phyloP scores from a whole-genome alignment of 1,284 basidiomycete species.

The Ceratobasidium sp. region DNA sequence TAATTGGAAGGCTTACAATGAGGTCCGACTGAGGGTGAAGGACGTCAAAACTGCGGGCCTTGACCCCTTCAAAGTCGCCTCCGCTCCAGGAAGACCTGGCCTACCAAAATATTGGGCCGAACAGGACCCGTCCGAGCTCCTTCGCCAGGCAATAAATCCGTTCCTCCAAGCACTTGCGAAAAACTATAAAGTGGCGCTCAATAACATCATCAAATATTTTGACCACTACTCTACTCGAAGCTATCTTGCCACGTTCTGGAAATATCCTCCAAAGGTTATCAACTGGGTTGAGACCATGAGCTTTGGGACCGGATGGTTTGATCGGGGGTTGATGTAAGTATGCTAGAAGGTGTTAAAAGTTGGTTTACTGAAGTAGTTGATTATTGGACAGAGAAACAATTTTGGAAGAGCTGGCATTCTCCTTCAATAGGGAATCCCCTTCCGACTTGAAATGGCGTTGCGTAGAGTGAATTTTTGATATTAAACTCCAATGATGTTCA shows the following conservation, averaged over 20 bases:
- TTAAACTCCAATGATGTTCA: neutral
- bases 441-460: slow-evolving; percentile 1
- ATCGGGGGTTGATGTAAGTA: slow-evolving; percentile 18
- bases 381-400: slow-evolving; percentile 8
- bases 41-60: neutral
- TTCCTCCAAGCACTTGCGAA: neutral
- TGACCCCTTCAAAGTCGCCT: neutral
- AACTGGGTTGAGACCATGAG: slow-evolving; percentile 17
- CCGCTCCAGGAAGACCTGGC: too few species aligned
- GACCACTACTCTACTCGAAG: slow-evolving; percentile 19
- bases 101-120: neutral
- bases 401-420: slow-evolving; percentile 13
- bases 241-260: neutral
- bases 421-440: neutral
- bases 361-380: neutral
- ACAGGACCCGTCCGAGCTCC: neutral
- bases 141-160: neutral
- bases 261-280: neutral
- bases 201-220: neutral
- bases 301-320: slow-evolving; percentile 13
- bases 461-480: slow-evolving; percentile 6
- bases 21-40: neutral
- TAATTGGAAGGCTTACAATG: slow-evolving; percentile 3
- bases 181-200: neutral
- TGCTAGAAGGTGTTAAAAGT: too few species aligned